These are phyloP conservation scores for Skeletonema marinoi DNA, from an alignment of 108 stramenopile genomes.

Conservation along the genomic window DNA sequence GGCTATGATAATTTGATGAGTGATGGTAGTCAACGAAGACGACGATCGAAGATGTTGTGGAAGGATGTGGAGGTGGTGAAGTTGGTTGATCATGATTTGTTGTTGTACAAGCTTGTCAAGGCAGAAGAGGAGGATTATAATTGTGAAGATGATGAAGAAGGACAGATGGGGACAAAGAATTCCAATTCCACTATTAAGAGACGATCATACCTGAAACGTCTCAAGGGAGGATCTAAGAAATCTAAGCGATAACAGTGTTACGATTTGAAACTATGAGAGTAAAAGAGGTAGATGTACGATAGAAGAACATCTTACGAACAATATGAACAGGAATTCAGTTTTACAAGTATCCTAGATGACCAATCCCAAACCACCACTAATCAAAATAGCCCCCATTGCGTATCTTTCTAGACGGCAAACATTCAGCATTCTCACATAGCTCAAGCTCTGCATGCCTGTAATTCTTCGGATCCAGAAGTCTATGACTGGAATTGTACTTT, in stretches of 20 bases:
- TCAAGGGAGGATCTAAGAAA: neutral
- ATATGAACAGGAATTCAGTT: too few species aligned
- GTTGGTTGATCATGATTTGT: slow-evolving; percentile 28
- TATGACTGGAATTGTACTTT: too few species aligned
- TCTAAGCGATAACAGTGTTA: neutral
- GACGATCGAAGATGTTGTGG: slow-evolving; percentile 19
- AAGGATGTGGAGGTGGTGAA: slow-evolving; percentile 37
- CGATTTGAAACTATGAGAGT: too few species aligned
- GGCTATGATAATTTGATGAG: slow-evolving; percentile 12
- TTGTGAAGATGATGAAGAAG: neutral
- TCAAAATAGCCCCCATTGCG: too few species aligned
- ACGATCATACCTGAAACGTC: neutral
- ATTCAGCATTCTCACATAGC: too few species aligned
- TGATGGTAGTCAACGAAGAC: neutral
- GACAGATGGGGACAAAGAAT: neutral
- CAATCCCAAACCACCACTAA: too few species aligned
- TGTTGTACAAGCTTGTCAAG: slow-evolving; percentile 44
- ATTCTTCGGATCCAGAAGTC: too few species aligned
- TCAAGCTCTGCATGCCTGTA: too few species aligned
- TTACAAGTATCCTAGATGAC: too few species aligned
- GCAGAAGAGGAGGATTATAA: neutral
- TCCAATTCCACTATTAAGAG: neutral
- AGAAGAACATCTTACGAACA: too few species aligned
- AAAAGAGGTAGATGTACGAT: too few species aligned
- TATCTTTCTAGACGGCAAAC: too few species aligned